A percentile compares a stretch with the other conserved stretches of the same genome.
phyloP scores from a whole-genome alignment of 2,329 filamentous ascomycete genomes.

The Colletotrichum neosansevieriae region DNA sequence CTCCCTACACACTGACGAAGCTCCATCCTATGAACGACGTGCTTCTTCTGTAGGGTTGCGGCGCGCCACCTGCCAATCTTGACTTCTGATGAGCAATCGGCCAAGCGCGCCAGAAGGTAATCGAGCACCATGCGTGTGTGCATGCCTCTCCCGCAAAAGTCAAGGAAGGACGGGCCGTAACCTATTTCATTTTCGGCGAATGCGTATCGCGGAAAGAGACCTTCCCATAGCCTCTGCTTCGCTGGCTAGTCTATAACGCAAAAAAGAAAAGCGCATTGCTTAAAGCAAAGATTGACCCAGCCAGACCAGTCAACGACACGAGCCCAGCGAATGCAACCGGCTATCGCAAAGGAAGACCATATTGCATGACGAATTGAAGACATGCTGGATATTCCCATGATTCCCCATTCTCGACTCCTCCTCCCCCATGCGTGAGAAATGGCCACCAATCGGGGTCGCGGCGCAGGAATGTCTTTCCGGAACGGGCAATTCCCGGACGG shows the following conservation, averaged over 20 bases:
- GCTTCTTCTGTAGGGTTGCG: not conserved
- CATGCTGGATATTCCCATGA: not conserved
- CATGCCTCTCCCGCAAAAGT: not conserved
- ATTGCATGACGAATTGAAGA: not conserved
- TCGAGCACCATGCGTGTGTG: not conserved
- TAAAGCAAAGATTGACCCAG: too few species aligned
- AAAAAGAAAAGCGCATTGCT: too few species aligned
- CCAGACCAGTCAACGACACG: not conserved
- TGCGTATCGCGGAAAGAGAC: too few species aligned
- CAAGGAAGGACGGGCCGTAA: conserved; percentile 13
- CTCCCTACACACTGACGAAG: not conserved
- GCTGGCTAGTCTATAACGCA: too few species aligned
- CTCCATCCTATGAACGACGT: not conserved
- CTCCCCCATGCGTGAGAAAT: not conserved
- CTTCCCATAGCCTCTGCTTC: too few species aligned
- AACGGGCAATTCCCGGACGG: conserved; percentile 35
- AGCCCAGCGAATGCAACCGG: not conserved
- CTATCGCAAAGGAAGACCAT: not conserved
- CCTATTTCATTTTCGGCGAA: not conserved
- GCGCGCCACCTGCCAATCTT: not conserved
- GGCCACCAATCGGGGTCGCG: conserved; percentile 38
- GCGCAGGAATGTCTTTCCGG: conserved; percentile 16
- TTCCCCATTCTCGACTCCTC: not conserved
- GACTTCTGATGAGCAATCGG: not conserved
- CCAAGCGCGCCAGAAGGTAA: not conserved